phyloP scores from a whole-genome alignment of 768 basidiomycete genomes.

The Rhizopogon salebrosus region DNA sequence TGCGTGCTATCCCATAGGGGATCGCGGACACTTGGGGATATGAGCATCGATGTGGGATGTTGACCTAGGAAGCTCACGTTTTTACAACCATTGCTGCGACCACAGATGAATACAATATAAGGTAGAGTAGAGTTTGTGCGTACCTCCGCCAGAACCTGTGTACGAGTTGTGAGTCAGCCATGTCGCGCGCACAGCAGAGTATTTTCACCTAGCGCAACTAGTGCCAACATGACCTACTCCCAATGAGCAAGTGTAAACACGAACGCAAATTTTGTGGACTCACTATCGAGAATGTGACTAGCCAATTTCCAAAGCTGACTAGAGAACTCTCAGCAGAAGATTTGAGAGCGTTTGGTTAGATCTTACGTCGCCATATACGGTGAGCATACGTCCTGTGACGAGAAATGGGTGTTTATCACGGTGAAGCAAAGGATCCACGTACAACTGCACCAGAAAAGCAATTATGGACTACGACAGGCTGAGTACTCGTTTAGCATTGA shows the following conservation, averaged over 20 bases:
- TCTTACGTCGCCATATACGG: constrained; percentile 33
- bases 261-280: constrained; percentile 4
- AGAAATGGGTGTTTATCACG: not conserved
- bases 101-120: not conserved
- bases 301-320: not conserved
- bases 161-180: not conserved
- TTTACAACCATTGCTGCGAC: constrained; percentile 27
- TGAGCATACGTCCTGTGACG: constrained; percentile 29
- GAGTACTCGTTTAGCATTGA: not conserved
- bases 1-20: constrained; percentile 29
- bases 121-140: not conserved
- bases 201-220: constrained; percentile 22
- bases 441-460: constrained; percentile 33
- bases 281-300: constrained; percentile 30
- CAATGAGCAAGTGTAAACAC: not conserved
- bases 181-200: not conserved
- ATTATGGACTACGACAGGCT: constrained; percentile 22
- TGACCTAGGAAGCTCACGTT: constrained; percentile 14
- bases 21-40: constrained; percentile 15
- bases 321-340: not conserved
- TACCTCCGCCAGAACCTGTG: constrained; percentile 26
- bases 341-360: not conserved
- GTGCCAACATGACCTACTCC: constrained; percentile 20
- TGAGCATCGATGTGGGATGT: not conserved
- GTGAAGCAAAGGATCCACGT: constrained; percentile 1